Base-by-base conservation (phyloP, 805 yeast genomes). In the Metschnikowia matae region DNA sequence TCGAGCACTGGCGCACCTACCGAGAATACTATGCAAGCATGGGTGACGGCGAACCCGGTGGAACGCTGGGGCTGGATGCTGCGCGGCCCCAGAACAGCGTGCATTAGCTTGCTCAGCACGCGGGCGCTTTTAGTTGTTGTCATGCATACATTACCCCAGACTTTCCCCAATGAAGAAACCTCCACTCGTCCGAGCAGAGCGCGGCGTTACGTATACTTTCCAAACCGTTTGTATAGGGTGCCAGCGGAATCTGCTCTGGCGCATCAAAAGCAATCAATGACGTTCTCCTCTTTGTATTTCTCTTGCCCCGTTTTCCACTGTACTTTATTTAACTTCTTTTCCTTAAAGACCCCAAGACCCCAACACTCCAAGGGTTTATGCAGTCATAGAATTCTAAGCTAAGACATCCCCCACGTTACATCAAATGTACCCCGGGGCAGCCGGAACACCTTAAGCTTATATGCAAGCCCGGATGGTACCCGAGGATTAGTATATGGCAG, bases 1-100 rank as follows among this genome's bases (percentile, higher is more conserved):
- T 73, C 50, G 58, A 61, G 41, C 67, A 62, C 35, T 73, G 76
- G 75, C 68, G 64, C 46, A 55, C 55, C 32, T 73, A 71, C 52
- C 62, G 67, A 53, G 75, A 71, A 32, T 63, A 60, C 54, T 68
- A 66, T 52, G 75, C 67, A 53, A 54, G 56, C 32, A 52, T 45
- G 49, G 39, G 45, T 2, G 56, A 53, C 15, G 18, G 40, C 7
- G 48, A 34, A 26, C 29, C 29, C 29, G 29, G 29, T 26, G 29
- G 29, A 26, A 11, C 4, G 29, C 29, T 26, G 29, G 29, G 29
- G 14, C 20, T 44, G 31, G 20, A 37, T n/a, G 31, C 41, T n/a
- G 31, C 41, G 31, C 41, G 18, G 3, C 18, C 17, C 31, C 31
- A 21, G 13, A 37, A 26, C 29, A 26, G 29, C 35, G 31, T 14